Base-by-base conservation (phyloP, 257 asterid genomes). In the Euphrasia confusa region DNA sequence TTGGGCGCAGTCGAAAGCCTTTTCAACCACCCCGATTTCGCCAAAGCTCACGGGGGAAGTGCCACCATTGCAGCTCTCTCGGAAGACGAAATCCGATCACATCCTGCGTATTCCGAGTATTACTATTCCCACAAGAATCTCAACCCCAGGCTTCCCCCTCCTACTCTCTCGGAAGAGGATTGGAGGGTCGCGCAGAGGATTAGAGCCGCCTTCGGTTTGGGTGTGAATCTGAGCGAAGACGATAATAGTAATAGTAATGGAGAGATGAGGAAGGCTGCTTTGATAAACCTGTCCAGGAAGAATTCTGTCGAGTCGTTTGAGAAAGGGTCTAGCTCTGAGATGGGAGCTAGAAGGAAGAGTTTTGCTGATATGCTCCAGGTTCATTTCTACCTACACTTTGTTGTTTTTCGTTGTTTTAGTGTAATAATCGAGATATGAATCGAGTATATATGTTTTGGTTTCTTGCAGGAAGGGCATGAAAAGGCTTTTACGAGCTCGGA, bases 361-460 rank as follows among this genome's bases (percentile, higher is more conserved):
- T 87, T 90, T 66, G 97, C 95, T n/a, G 95, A 90, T 69, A 81
- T 87, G 27, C 76, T 87, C 44, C 97, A 89, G 94, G 95, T 89
- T 68, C 11, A 54, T 27, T 40, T 65, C 7, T 47, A 44, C 3
- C 50, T 44, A 10, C 10, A 44, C n/a, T 13, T 44, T 44, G 15
- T 44, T 21, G 24, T 21, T 21, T 21, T 60, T 52, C 57, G 17
- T 52, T 9, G 2, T 2, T 8, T 21, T 53, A 11, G 2, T 50
- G 3, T 5, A 33, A 7, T 37, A 37, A 37, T 37, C 42, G 42
- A 37, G 42, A 37, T 37, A 37, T 2, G 12, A 10, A 45, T 14
- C 17, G 13, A 12, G 17, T 14, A 47, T 47, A 24, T 14, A 60
- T 59, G 42, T 15, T 59, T 50, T 59, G 18, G 15, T 8, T 11